phyloP scores from a whole-genome alignment of 352 stramenopile species.

The Achlya hypogyna region DNA sequence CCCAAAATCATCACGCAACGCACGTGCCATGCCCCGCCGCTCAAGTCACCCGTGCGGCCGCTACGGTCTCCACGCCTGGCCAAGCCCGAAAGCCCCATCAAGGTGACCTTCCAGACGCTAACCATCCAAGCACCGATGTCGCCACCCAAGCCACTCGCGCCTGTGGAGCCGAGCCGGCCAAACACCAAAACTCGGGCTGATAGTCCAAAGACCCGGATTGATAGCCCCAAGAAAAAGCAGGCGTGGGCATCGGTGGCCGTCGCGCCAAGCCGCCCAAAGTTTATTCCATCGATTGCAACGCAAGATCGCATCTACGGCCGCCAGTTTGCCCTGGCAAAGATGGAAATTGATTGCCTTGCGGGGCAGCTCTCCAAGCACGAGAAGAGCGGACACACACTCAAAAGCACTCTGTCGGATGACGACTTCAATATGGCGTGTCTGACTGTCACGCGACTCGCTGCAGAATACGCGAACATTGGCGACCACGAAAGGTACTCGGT shows the following conservation, averaged over 20 bases:
- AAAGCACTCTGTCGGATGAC: background rate
- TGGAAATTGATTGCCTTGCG: background rate
- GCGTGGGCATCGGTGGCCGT: background rate
- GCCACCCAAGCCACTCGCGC: background rate
- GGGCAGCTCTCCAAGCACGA: slow-evolving; percentile 15
- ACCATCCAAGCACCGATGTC: background rate
- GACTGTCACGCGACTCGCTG: background rate
- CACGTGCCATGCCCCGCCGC: background rate
- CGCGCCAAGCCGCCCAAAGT: background rate
- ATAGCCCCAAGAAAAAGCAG: background rate
- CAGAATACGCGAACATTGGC: background rate
- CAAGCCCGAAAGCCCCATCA: background rate
- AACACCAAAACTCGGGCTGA: too few relatives aligned
- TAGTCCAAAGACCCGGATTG: too few relatives aligned
- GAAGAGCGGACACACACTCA: slow-evolving; percentile 1
- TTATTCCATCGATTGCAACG: background rate
- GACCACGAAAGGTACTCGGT: background rate
- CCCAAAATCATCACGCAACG: background rate
- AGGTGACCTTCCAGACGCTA: background rate
- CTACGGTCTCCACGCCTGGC: background rate
- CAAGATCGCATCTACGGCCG: background rate
- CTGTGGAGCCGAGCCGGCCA: background rate
- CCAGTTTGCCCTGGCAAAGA: background rate
- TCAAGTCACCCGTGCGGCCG: too few relatives aligned
- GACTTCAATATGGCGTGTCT: background rate